These are phyloP conservation scores for Neonothopanus nambi DNA, from an alignment of 1,284 basidiomycete genomes.

Conservation along the genomic window DNA sequence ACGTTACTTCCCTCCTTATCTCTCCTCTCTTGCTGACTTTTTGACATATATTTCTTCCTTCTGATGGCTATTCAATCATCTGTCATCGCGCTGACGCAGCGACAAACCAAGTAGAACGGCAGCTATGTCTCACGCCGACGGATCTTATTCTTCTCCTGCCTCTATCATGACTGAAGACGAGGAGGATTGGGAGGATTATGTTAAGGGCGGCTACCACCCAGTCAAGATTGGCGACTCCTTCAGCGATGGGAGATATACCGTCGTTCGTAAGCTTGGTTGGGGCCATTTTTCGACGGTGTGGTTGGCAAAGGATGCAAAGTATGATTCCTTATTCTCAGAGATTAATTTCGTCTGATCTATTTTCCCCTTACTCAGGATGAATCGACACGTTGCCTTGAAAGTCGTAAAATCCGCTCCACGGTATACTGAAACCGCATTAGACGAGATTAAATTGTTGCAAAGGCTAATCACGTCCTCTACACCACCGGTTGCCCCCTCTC, in stretches of 20 bases:
- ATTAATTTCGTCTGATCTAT: slow-evolving; percentile 18
- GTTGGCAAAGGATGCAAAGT: slow-evolving; percentile 88
- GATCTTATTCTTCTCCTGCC: slow-evolving; percentile 55
- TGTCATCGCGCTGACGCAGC: too few species aligned
- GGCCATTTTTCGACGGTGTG: slow-evolving; percentile 97
- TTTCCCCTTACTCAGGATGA: slow-evolving; percentile 70
- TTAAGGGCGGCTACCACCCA: slow-evolving; percentile 93
- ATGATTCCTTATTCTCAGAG: slow-evolving; percentile 32
- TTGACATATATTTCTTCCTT: too few species aligned
- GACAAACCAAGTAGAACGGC: not conserved
- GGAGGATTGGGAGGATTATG: slow-evolving; percentile 83
- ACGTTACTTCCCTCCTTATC: too few species aligned
- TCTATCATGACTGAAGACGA: slow-evolving; percentile 74
- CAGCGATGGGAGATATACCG: slow-evolving; percentile 84
- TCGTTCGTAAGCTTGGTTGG: slow-evolving; percentile 97
- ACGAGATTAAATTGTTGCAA: slow-evolving; percentile 98
- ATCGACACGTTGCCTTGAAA: slow-evolving; percentile 97
- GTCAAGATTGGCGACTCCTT: slow-evolving; percentile 95
- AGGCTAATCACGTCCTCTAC: slow-evolving; percentile 89
- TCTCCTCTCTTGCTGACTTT: too few species aligned
- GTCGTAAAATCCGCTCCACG: slow-evolving; percentile 97
- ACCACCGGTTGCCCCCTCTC: slow-evolving; percentile 55
- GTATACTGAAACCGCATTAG: slow-evolving; percentile 97
- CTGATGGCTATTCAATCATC: too few species aligned
- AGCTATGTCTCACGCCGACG: slow-evolving; percentile 24